Conservation (phyloP, 2,329 filamentous ascomycete genomes). For the Clonostachys byssicola region DNA sequence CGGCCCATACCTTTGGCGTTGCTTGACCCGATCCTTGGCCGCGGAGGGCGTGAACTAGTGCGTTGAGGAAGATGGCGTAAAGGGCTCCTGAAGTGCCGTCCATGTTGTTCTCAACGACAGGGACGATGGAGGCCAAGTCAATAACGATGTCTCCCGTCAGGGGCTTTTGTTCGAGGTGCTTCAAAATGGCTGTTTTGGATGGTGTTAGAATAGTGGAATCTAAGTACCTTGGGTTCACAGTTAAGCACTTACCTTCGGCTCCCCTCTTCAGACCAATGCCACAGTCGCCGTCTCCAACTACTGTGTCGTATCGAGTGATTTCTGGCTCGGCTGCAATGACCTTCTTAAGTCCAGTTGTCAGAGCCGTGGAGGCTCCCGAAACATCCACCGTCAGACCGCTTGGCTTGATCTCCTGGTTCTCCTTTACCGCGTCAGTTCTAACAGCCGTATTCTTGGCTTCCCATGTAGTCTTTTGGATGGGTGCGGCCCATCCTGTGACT, state of each 20-base stretch:
- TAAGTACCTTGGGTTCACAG: not conserved
- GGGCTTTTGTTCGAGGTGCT: conserved; percentile 37
- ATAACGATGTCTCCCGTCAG: conserved; percentile 47
- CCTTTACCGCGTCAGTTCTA: conserved; percentile 23
- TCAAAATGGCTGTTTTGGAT: conserved; percentile 38
- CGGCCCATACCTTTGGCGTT: conserved; percentile 43
- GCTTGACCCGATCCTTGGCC: conserved; percentile 31
- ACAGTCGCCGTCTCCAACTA: conserved; percentile 88
- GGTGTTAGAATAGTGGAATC: conserved; percentile 9
- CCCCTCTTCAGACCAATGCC: conserved; percentile 82
- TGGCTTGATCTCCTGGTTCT: conserved; percentile 6
- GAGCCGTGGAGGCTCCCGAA: conserved; percentile 38
- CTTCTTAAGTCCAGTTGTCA: conserved; percentile 54
- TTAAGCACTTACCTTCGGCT: conserved; percentile 59
- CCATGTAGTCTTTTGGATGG: conserved; percentile 61
- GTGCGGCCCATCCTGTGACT: conserved; percentile 66
- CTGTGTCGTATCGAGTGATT: conserved; percentile 70
- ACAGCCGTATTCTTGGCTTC: conserved; percentile 46
- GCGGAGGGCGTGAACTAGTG: conserved; percentile 63
- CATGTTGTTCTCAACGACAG: conserved; percentile 53
- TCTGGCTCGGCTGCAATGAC: conserved; percentile 67
- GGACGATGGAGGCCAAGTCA: conserved; percentile 47
- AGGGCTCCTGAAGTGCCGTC: conserved; percentile 59
- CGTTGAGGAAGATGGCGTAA: conserved; percentile 84
- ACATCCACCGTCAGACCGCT: conserved; percentile 52